A percentile compares a stretch with the other conserved stretches of the same genome.
These are phyloP conservation scores for Ceratorhiza oryzae-sativae DNA, from an alignment of 1,284 basidiomycete species.

Conservation along the genomic window DNA sequence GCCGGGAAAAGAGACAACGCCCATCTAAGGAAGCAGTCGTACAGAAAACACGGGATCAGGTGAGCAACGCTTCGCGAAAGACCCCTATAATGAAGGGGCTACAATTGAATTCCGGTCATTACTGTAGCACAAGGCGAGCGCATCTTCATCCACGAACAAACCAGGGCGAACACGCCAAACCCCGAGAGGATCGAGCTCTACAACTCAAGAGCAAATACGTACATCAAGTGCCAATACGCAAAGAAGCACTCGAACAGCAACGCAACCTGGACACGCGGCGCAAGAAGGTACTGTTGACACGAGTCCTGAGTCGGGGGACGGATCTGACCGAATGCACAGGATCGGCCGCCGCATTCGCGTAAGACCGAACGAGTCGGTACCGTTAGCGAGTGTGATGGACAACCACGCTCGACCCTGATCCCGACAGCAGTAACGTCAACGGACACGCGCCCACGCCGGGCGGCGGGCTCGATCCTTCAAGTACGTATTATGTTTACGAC, in stretches of 20 bases:
- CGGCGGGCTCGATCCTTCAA: constrained; percentile 5
- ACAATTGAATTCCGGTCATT: neutral
- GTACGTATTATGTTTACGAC: constrained; percentile 21
- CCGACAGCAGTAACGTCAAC: neutral
- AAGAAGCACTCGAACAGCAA: neutral
- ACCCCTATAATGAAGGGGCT: neutral
- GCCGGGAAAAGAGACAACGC: constrained; percentile 7
- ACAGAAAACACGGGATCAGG: constrained; percentile 3
- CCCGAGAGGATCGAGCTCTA: neutral
- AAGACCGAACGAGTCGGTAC: neutral
- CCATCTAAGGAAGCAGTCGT: neutral
- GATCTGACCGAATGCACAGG: neutral
- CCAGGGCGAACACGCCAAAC: neutral
- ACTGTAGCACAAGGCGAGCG: neutral
- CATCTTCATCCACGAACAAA: neutral
- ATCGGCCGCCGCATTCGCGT: neutral
- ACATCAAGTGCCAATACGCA: neutral
- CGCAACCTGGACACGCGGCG: neutral
- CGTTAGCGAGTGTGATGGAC: neutral
- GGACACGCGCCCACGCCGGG: neutral
- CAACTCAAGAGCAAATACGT: neutral
- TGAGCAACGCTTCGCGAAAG: neutral
- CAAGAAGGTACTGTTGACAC: neutral
- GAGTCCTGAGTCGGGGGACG: neutral
- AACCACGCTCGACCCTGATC: neutral